These are phyloP conservation scores for Ustilago trichophora DNA, from an alignment of 1,284 basidiomycete species.

Conservation along the genomic window DNA sequence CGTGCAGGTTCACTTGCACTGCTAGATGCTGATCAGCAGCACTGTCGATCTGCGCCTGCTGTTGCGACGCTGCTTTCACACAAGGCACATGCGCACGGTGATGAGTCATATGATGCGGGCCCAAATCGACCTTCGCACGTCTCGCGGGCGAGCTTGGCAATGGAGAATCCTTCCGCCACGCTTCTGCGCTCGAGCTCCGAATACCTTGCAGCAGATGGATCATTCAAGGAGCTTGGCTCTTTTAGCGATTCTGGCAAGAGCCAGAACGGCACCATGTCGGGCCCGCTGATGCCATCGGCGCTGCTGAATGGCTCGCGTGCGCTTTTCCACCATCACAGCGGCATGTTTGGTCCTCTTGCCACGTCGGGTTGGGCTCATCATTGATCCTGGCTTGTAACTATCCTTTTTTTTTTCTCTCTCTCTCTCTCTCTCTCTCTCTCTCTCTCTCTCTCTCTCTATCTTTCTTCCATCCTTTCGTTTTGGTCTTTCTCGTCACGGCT, in stretches of 20 bases:
- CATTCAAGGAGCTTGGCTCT: slow-evolving; percentile 27
- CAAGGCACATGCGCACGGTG: background rate
- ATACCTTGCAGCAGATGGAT: slow-evolving; percentile 7
- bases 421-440: background rate
- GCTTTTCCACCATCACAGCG: slow-evolving; percentile 34
- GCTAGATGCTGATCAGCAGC: slow-evolving; percentile 30
- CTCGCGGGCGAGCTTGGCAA: slow-evolving; percentile 26
- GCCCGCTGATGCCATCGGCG: slow-evolving; percentile 42
- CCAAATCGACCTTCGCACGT: slow-evolving; percentile 14
- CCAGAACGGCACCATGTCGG: slow-evolving; percentile 35
- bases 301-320: slow-evolving; percentile 34
- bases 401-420: background rate
- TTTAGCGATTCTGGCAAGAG: slow-evolving; percentile 35
- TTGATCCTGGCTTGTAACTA: background rate
- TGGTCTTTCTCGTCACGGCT: background rate
- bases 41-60: slow-evolving; percentile 53
- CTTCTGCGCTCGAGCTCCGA: slow-evolving; percentile 32
- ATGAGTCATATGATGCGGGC: background rate
- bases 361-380: slow-evolving; percentile 27
- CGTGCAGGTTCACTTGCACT: slow-evolving; percentile 20
- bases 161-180: slow-evolving; percentile 22
- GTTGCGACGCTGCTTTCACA: slow-evolving; percentile 9
- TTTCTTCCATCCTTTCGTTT: background rate
- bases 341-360: slow-evolving; percentile 37
- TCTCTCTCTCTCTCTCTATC: background rate